phyloP scores from a whole-genome alignment of 1,284 basidiomycete species.

The Rhodofomes roseus region DNA sequence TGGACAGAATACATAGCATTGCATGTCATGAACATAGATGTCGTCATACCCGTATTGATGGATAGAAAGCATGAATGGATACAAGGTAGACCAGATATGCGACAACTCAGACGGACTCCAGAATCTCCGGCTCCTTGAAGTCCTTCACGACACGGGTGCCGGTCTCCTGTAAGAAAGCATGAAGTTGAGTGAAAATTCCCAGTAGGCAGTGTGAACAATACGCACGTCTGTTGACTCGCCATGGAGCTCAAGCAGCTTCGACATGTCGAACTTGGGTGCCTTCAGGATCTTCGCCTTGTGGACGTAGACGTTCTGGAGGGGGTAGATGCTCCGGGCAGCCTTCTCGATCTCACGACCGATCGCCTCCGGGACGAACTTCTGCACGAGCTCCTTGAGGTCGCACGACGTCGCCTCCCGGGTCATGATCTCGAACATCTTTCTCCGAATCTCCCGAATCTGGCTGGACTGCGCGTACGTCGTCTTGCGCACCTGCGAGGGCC shows the following conservation, averaged over 20 bases:
- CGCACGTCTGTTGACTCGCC: slow-evolving; percentile 89
- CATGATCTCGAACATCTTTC: slow-evolving; percentile 99
- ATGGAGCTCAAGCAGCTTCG: slow-evolving; percentile 94
- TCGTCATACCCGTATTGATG: slow-evolving; percentile 36
- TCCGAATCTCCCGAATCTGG: slow-evolving; percentile 97
- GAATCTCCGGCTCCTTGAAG: slow-evolving; percentile 90
- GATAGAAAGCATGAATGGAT: slow-evolving; percentile 34
- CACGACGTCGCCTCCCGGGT: slow-evolving; percentile 93
- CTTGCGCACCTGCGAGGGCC: slow-evolving; percentile 96
- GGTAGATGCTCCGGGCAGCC: slow-evolving; percentile 94
- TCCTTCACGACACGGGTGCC: slow-evolving; percentile 86
- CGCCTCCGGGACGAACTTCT: slow-evolving; percentile 99
- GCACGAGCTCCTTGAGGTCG: slow-evolving; percentile 96
- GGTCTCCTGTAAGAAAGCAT: slow-evolving; percentile 60
- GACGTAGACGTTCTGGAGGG: slow-evolving; percentile 97
- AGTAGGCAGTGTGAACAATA: slow-evolving; percentile 16
- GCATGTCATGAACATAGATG: slow-evolving; percentile 35
- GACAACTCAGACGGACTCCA: slow-evolving; percentile 71
- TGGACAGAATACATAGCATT: slow-evolving; percentile 1
- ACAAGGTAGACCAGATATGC: slow-evolving; percentile 38
- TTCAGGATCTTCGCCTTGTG: slow-evolving; percentile 99
- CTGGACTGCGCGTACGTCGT: slow-evolving; percentile 97
- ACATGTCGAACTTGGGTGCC: slow-evolving; percentile 94
- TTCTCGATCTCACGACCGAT: slow-evolving; percentile 99
- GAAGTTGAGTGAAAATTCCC: slow-evolving; percentile 11